A percentile compares a stretch with the other conserved stretches of the same genome.
These are phyloP conservation scores for Xylaria bambusicola DNA, from an alignment of 495 filamentous ascomycete genomes.

Conservation along the genomic window DNA sequence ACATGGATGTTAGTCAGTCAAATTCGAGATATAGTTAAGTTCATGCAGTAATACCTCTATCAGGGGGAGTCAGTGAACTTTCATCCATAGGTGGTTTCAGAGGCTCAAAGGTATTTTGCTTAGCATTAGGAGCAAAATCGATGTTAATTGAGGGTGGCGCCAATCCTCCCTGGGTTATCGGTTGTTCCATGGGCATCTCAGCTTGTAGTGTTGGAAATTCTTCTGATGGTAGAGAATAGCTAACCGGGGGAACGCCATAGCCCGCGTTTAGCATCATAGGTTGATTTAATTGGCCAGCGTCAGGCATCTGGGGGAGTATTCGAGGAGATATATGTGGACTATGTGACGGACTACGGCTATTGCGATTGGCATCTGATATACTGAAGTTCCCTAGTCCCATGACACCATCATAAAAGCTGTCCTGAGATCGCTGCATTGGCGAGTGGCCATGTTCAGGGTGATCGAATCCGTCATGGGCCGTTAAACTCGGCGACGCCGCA, in stretches of 20 bases:
- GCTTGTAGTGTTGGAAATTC: constrained; percentile 58
- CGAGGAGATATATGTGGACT: constrained; percentile 86
- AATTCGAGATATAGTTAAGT: neutral
- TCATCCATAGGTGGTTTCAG: constrained; percentile 65
- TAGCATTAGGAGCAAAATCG: constrained; percentile 77
- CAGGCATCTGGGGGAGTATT: constrained; percentile 68
- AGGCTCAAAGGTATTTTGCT: constrained; percentile 69
- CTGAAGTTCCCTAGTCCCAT: constrained; percentile 79
- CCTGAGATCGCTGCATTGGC: constrained; percentile 76
- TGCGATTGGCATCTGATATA: constrained; percentile 69
- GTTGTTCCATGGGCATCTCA: constrained; percentile 46
- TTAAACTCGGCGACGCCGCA: constrained; percentile 76
- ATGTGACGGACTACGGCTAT: constrained; percentile 72
- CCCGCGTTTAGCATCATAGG: constrained; percentile 29
- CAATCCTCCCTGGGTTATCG: constrained; percentile 70
- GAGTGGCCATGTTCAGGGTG: constrained; percentile 70
- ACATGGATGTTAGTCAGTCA: constrained; percentile 14
- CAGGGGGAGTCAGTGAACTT: constrained; percentile 82
- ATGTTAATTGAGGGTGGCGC: constrained; percentile 90
- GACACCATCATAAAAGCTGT: constrained; percentile 74
- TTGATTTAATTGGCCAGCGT: constrained; percentile 44
- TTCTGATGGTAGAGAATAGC: constrained; percentile 61
- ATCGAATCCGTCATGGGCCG: constrained; percentile 79
- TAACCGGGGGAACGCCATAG: constrained; percentile 38
- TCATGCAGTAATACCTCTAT: constrained; percentile 64